Evolutionary conservation across 352 stramenopile species (phyloP), one percentile per base, ranked within the genome.

Genomic region (Phytophthora cactorum): DNA sequence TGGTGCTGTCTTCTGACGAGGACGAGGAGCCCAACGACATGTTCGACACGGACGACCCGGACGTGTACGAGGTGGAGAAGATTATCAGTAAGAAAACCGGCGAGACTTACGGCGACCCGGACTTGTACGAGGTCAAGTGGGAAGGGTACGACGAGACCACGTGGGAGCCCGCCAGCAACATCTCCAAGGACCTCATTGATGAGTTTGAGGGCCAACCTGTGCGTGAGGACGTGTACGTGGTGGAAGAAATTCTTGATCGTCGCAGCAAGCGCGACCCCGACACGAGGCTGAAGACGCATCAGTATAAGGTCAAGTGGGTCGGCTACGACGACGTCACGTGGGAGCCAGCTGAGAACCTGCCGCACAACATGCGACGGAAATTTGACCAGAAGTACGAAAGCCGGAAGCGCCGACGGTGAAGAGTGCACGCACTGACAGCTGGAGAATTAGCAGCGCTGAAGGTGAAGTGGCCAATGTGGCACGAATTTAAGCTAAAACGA

Each of bases 261-360:
- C 89, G 79, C 59, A 79, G 72, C 27, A 82, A 87, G 60, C 83
- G 82, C 50, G 84, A 94, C 73, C 75, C 79, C 41, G 49, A 76
- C 25, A 94, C 82, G 43, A 77, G 70, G 44, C 79, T 94, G 57
- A 91, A 90, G 71, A 88, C 72, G 28, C 80, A 89, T 60, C 78
- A 91, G 70, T 94, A 93, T 73, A 77, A 88, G n/a, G 85, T 94
- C 69, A 93, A 93, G 68, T 94, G 86, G 86, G 79, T 94, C 43
- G 84, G 86, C 59, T 94, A 94, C 73, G 83, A 92, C 7, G 84
- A 94, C 6, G 64, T 79, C 59, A 94, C 86, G 47, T 94, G 86
- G 86, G 86, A 94, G 50, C 86, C 86, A 0, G 77, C 82, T 0
- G 79, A 91, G 29, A 94, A 94, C 67, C 52, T 94, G 28, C 86